Evolutionary conservation across 805 yeast genomes (phyloP).

Genomic region (Cyberlindnera misumaiensis): DNA sequence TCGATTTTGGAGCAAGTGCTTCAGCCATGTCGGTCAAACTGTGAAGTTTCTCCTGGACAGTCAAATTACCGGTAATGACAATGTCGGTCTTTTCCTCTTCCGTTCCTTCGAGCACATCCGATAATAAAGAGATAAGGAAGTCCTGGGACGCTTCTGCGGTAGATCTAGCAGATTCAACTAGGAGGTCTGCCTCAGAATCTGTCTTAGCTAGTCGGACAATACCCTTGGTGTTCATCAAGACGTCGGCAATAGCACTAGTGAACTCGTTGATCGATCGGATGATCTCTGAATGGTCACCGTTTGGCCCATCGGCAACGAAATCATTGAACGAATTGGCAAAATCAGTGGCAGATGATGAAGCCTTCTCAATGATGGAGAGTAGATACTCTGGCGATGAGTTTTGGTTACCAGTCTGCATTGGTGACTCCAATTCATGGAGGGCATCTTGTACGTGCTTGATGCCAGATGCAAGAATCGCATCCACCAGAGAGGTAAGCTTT

Average conservation of each 20-base stretch:
- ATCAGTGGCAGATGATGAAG: slow-evolving; percentile 66
- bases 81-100: slow-evolving; percentile 68
- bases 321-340: slow-evolving; percentile 74
- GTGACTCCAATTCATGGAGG: slow-evolving; percentile 62
- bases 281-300: slow-evolving; percentile 52
- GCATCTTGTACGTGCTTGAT: slow-evolving; percentile 69
- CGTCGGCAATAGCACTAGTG: slow-evolving; percentile 53
- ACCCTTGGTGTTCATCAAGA: slow-evolving; percentile 66
- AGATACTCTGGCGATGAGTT: slow-evolving; percentile 66
- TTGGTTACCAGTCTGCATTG: slow-evolving; percentile 77
- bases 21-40: slow-evolving; percentile 50
- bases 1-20: slow-evolving; percentile 40
- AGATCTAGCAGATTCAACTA: slow-evolving; percentile 42
- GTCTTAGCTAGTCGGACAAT: slow-evolving; percentile 46
- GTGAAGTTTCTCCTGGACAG: slow-evolving; percentile 67
- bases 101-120: slow-evolving; percentile 40
- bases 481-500: slow-evolving; percentile 51
- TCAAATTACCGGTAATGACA: slow-evolving; percentile 69
- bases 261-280: slow-evolving; percentile 59
- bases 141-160: slow-evolving; percentile 55
- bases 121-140: slow-evolving; percentile 53
- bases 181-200: slow-evolving; percentile 45
- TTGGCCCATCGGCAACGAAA: slow-evolving; percentile 69
- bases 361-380: slow-evolving; percentile 61
- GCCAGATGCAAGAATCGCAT: slow-evolving; percentile 63